phyloP scores from a whole-genome alignment of 257 asterid genomes.

The Nicotiana tomentosiformis region DNA sequence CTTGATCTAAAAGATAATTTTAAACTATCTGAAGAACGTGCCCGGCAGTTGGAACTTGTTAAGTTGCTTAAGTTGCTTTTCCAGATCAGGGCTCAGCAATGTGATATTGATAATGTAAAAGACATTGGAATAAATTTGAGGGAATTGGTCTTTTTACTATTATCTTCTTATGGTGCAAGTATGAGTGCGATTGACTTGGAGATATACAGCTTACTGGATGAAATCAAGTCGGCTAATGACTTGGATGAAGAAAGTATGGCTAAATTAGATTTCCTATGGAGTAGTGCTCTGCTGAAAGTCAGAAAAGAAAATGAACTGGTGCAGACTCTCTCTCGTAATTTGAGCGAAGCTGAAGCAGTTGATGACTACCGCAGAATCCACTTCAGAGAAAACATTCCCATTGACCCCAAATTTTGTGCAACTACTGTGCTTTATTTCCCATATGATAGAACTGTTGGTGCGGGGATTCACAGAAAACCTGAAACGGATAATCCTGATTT shows the following conservation, averaged over 20 bases:
- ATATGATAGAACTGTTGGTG: slow-evolving; percentile 36
- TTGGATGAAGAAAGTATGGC: slow-evolving; percentile 52
- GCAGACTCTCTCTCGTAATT: slow-evolving; percentile 26
- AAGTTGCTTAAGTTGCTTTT: slow-evolving; percentile 70
- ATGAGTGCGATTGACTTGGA: slow-evolving; percentile 65
- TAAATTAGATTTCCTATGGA: slow-evolving; percentile 77
- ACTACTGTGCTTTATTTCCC: slow-evolving; percentile 77
- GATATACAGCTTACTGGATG: slow-evolving; percentile 58
- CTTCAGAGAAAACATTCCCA: slow-evolving; percentile 73
- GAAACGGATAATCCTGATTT: slow-evolving; percentile 33
- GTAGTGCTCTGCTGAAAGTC: slow-evolving; percentile 50
- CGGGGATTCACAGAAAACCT: slow-evolving; percentile 24
- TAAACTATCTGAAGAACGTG: slow-evolving; percentile 24
- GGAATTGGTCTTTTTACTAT: slow-evolving; percentile 60
- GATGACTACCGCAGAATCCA: slow-evolving; percentile 47
- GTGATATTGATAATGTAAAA: slow-evolving; percentile 33
- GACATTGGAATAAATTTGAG: slow-evolving; percentile 48
- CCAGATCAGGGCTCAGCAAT: slow-evolving; percentile 39
- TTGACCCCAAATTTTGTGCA: slow-evolving; percentile 81
- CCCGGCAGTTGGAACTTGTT: slow-evolving; percentile 57
- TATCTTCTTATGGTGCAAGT: slow-evolving; percentile 72
- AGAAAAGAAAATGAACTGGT: slow-evolving; percentile 46
- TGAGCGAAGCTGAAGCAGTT: slow-evolving; percentile 30
- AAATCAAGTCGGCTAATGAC: slow-evolving; percentile 50
- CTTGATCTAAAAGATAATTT: slow-evolving; percentile 24